phyloP scores from a whole-genome alignment of 148 eudicot genomes.

The Polygonum aviculare region DNA sequence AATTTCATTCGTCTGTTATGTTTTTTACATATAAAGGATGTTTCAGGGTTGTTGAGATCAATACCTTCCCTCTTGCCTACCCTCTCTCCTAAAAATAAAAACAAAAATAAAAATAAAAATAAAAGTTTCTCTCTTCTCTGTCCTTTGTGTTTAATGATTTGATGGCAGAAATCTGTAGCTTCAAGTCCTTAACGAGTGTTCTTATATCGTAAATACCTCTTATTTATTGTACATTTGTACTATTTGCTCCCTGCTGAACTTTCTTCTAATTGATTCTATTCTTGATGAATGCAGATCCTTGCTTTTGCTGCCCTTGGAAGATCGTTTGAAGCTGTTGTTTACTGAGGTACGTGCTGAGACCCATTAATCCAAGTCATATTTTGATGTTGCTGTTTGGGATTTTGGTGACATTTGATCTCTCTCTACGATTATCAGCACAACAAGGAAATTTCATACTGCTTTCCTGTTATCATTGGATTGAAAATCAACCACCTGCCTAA shows the following conservation, averaged over 20 bases:
- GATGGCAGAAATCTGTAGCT: not conserved
- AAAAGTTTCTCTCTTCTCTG: not conserved
- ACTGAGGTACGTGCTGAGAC: slow-evolving; percentile 47
- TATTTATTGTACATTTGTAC: not conserved
- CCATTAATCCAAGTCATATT: not conserved
- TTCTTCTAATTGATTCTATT: not conserved
- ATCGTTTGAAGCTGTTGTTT: slow-evolving; percentile 50
- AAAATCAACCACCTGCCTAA: not conserved
- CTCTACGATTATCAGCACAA: not conserved
- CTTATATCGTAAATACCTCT: not conserved
- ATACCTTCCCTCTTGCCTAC: not conserved
- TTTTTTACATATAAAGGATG: not conserved
- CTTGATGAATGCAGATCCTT: slow-evolving; percentile 39
- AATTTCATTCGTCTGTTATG: not conserved
- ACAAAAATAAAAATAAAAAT: too few relatives aligned
- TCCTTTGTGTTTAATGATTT: not conserved
- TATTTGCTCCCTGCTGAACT: not conserved
- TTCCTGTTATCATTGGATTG: not conserved
- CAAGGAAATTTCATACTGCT: not conserved
- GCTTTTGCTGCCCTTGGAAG: slow-evolving; percentile 55
- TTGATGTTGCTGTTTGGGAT: not conserved
- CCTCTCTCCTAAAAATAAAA: not conserved
- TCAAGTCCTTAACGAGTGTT: not conserved
- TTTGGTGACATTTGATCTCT: not conserved
- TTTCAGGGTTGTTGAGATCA: not conserved